These are phyloP conservation scores for Coemansia erecta DNA, from an alignment of 192 early-diverging fungal genomes.

Conservation along the genomic window DNA sequence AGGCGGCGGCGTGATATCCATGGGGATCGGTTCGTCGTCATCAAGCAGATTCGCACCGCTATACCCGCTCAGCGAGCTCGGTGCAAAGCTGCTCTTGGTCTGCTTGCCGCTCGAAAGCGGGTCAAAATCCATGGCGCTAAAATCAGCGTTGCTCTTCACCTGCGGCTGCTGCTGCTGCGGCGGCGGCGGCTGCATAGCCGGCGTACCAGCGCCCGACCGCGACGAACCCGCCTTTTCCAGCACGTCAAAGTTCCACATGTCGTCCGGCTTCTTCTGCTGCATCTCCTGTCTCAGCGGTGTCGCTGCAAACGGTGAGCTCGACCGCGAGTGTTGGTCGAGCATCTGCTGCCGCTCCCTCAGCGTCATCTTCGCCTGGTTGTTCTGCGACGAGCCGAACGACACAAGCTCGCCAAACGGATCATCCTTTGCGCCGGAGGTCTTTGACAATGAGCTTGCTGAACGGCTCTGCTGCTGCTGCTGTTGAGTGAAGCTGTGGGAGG, in stretches of 20 bases:
- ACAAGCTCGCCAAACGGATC: slow-evolving; percentile 53
- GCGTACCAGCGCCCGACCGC: slow-evolving; percentile 15
- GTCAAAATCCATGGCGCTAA: slow-evolving; percentile 38
- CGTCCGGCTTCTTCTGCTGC: slow-evolving; percentile 7
- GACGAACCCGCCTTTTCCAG: slow-evolving; percentile 27
- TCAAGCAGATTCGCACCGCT: slow-evolving; percentile 4
- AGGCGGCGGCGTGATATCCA: slow-evolving; percentile 15
- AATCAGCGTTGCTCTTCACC: not conserved
- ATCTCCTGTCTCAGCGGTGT: slow-evolving; percentile 8
- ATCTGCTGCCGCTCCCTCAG: slow-evolving; percentile 47
- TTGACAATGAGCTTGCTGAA: not conserved
- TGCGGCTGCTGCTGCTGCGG: slow-evolving; percentile 7
- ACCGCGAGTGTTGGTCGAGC: slow-evolving; percentile 23
- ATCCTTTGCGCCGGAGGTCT: slow-evolving; percentile 16
- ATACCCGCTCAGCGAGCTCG: not conserved
- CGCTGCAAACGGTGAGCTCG: slow-evolving; percentile 22
- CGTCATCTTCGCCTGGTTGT: slow-evolving; percentile 34
- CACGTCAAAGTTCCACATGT: slow-evolving; percentile 50
- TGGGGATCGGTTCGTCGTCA: slow-evolving; percentile 41
- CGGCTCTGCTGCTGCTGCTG: not conserved
- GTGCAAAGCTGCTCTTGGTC: not conserved
- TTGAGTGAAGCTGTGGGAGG: not conserved
- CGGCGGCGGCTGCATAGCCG: slow-evolving; percentile 12
- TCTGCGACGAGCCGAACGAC: slow-evolving; percentile 30
- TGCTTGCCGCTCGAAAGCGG: slow-evolving; percentile 8